Conservation (phyloP, 306 rosid species). For the Erythrophleum fordii region DNA sequence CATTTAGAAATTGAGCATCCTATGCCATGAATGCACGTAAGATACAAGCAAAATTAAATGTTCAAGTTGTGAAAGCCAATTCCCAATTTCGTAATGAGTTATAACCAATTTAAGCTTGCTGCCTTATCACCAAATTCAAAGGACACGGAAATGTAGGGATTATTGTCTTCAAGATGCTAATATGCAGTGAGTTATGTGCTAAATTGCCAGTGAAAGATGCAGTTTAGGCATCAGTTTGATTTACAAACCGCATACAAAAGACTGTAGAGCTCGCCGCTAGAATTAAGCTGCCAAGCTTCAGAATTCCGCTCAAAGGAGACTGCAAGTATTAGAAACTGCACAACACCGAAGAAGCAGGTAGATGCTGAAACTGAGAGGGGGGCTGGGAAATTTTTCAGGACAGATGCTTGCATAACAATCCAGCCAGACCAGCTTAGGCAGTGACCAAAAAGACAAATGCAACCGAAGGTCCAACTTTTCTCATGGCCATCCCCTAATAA, state of each 20-base stretch:
- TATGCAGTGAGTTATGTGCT: slow-evolving; percentile 17
- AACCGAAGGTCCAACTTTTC: slow-evolving; percentile 70
- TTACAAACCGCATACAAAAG: slow-evolving; percentile 65
- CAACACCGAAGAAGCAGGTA: slow-evolving; percentile 59
- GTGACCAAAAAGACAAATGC: slow-evolving; percentile 65
- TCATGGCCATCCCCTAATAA: slow-evolving; percentile 48
- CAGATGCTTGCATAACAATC: slow-evolving; percentile 65
- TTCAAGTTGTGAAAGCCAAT: neutral
- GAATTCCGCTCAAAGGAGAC: slow-evolving; percentile 45
- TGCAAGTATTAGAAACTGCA: slow-evolving; percentile 53
- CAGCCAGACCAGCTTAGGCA: slow-evolving; percentile 74
- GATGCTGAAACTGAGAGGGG: slow-evolving; percentile 54
- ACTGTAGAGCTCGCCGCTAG: slow-evolving; percentile 47
- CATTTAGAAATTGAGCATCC: neutral
- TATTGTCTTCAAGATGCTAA: slow-evolving; percentile 27
- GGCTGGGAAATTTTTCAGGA: slow-evolving; percentile 52
- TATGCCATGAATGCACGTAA: neutral
- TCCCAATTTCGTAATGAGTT: neutral
- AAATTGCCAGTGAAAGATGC: slow-evolving; percentile 3
- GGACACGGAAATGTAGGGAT: neutral
- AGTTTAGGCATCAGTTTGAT: slow-evolving; percentile 12
- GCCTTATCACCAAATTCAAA: neutral
- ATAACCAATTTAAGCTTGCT: neutral
- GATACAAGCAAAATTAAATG: neutral
- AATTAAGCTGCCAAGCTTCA: slow-evolving; percentile 56